Evolutionary conservation across 192 early-diverging fungal species (phyloP).

Genomic region (Backusella australiensis): DNA sequence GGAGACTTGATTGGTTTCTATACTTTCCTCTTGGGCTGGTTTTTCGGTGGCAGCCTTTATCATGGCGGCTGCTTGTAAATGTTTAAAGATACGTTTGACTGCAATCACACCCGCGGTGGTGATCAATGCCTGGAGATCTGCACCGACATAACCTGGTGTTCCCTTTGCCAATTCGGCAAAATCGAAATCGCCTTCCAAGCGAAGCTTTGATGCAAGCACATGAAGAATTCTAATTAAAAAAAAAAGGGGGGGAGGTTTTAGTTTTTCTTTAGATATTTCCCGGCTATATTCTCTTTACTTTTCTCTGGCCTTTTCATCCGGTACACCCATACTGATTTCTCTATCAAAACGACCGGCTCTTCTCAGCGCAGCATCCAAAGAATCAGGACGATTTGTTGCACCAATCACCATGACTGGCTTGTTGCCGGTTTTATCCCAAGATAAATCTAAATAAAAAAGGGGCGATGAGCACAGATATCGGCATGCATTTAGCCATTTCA

Average conservation of each 20-base stretch:
- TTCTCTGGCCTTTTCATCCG: conserved; percentile 83
- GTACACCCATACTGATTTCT: conserved; percentile 86
- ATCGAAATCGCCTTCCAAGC: conserved; percentile 83
- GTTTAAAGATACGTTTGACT: conserved; percentile 73
- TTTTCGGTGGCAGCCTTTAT: conserved; percentile 14
- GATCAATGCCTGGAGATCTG: conserved; percentile 90
- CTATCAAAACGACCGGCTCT: conserved; percentile 87
- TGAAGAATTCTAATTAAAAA: conserved; percentile 58
- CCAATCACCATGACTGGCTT: conserved; percentile 91
- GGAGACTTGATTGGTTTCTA: conserved; percentile 1
- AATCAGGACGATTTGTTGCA: conserved; percentile 88
- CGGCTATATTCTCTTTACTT: conserved; percentile 48
- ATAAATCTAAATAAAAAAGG: conserved; percentile 59
- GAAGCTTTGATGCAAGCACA: conserved; percentile 75
- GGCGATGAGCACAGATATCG: too few species aligned
- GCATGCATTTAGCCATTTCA: background rate
- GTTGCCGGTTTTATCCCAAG: conserved; percentile 83
- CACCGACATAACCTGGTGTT: conserved; percentile 98
- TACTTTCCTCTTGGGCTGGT: conserved; percentile 34
- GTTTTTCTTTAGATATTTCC: too few species aligned
- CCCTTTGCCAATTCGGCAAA: conserved; percentile 77
- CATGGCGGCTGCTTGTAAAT: conserved; percentile 39
- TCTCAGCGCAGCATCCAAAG: conserved; percentile 77
- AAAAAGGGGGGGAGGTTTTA: background rate
- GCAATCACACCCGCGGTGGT: conserved; percentile 91